Base-by-base conservation (phyloP, 129 eudicot genomes). In the Smallanthus sonchifolius region DNA sequence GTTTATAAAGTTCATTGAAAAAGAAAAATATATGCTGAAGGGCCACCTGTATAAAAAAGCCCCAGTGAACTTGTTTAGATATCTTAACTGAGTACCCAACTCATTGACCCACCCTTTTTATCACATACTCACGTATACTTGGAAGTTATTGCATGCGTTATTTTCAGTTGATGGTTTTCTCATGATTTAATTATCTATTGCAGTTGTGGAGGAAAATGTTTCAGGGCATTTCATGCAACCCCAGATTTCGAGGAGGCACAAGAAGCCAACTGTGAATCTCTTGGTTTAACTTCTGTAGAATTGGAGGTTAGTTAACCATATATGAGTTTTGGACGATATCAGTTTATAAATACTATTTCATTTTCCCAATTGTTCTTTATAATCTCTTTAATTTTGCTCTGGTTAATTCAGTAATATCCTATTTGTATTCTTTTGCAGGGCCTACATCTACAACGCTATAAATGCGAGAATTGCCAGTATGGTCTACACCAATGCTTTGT, bases 181-280 rank as follows among this genome's bases (percentile, higher is more conserved):
- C 48, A 60, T 48, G 54, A 67, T 80, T 67, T 74, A 14, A 5
- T 35, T 32, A 30, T 74, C 37, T 10, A 34, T 10, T 80, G 76
- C 80, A 90, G 96, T 32, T 90, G 96, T 59, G 96, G 87, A 1
- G 96, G 96, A 36, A 87, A 74, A 81, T 90, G 96, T 76, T 68
- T 90, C 82, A 85, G 96, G 85, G 85, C 96, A 56, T 90, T 90
- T 72, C 96, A 90, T 82, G 81, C 87, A 16, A 85, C 86, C 24
- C 24, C 11, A 35, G 80, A 83, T 65, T 80, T 49, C 45, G 92
- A 84, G 66, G 83, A 79, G 62, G 83, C 83, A 40, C 75, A 67
- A 11, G 86, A 83, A 0, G 85, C 93, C 32, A 6, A 62, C 1
- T 90, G 96, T 75, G 66, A 66, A 48, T 81, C 93, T 77, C 89